Conservation (phyloP, 306 rosid genomes). For the Acmispon strigosus region DNA sequence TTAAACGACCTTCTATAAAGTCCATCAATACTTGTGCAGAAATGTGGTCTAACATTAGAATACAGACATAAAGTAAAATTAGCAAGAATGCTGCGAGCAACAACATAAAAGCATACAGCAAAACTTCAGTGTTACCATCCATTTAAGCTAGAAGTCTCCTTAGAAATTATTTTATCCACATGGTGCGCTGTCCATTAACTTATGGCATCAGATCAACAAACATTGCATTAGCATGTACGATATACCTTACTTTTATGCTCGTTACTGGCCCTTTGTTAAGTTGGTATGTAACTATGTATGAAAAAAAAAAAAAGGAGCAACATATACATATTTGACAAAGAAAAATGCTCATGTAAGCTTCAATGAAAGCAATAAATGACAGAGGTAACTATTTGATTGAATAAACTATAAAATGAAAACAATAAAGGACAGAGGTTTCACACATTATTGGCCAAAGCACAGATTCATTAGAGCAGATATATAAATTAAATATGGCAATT, state of each 20-base stretch:
- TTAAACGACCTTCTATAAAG: not conserved
- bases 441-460: conserved; percentile 5
- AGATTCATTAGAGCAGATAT: not conserved
- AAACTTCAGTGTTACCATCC: not conserved
- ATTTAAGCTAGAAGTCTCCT: not conserved
- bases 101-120: not conserved
- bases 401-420: conserved; percentile 1
- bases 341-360: not conserved
- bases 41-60: not conserved
- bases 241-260: not conserved
- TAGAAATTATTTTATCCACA: not conserved
- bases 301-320: not conserved
- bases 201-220: not conserved
- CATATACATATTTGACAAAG: not conserved
- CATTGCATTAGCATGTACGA: not conserved
- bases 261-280: not conserved
- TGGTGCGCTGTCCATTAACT: not conserved
- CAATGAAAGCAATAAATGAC: not conserved
- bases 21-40: not conserved
- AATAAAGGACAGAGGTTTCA: conserved; percentile 1
- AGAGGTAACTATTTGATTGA: conserved; percentile 7
- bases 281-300: not conserved
- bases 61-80: not conserved
- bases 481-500: conserved; percentile 3
- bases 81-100: not conserved